A percentile compares a stretch with the other conserved stretches of the same genome.
Conservation (phyloP, 2,329 filamentous ascomycete species). For the Cercospora sojina region DNA sequence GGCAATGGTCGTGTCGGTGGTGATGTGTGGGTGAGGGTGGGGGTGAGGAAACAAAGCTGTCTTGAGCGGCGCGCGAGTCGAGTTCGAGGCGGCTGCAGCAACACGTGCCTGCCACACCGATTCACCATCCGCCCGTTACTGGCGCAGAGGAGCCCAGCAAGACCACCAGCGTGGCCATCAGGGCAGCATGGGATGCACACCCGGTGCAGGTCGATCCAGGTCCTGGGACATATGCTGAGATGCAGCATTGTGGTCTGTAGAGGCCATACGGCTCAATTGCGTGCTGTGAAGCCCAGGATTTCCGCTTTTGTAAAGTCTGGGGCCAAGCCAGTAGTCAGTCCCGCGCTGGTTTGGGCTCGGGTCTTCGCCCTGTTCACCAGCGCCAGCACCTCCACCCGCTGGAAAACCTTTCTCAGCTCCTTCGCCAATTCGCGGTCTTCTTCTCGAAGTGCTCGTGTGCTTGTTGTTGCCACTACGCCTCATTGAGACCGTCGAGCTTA, state of each 20-base stretch:
- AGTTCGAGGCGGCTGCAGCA: neutral
- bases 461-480: neutral
- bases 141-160: neutral
- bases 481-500: neutral
- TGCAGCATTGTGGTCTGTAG: neutral
- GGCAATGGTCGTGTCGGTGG: neutral
- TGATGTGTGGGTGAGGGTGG: neutral
- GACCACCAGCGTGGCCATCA: neutral
- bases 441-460: neutral
- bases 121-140: neutral
- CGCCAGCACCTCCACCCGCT: neutral
- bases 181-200: neutral
- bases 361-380: neutral
- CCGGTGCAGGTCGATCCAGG: neutral
- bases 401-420: no score
- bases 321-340: neutral
- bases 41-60: neutral
- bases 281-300: neutral
- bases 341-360: neutral
- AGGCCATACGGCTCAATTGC: neutral
- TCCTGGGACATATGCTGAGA: neutral
- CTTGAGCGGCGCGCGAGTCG: neutral
- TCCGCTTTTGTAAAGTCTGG: neutral
- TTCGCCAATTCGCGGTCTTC: neutral
- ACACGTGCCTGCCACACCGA: neutral